Base-by-base conservation (phyloP, 352 stramenopile species). In the Phytophthora foliorum region DNA sequence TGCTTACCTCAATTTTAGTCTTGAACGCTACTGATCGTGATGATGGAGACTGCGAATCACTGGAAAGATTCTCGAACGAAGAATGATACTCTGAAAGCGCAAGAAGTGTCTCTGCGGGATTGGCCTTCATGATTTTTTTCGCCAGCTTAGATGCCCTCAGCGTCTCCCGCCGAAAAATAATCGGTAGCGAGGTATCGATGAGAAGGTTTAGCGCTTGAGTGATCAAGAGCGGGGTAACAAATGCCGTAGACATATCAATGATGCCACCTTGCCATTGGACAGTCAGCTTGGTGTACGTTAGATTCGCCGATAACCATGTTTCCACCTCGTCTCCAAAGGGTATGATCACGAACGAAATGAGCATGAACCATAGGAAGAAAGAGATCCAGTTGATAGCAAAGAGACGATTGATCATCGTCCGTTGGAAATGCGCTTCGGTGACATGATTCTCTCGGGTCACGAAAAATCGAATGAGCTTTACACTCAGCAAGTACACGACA, bases 331-430 rank as follows among this genome's bases (percentile, higher is more conserved):
- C 74, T 0, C 90, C 90, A 36, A 95, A 97, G 14, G 90, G 90
- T 1, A 95, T 87, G 57, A 95, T 94, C 50, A 95, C 81, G 58
- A 96, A 96, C 9, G 90, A 86, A 34, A 97, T 94, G 41, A 95
- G 64, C 55, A 97, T 94, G 53, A 95, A 97, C 90, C 88, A 97
- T 38, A 94, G 68, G 58, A 97, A 97, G 59, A 96, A 96, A 17
- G 88, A 95, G 49, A 96, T 93, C 90, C 90, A 97, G 63, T 95
- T 95, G 69, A 97, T 95, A 21, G 83, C 78, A 55, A 97, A 97
- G 13, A 96, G 60, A 0, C 88, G 88, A 65, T 91, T 94, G 71
- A 94, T 80, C 86, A 94, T 94, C 54, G 88, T 93, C 16, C 84
- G 76, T 36, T 96, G 85, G 51, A 94, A 92, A 42, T 96, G 86